Evolutionary conservation across 768 basidiomycete species (phyloP).

Genomic region (Phlebiopsis gigantea): DNA sequence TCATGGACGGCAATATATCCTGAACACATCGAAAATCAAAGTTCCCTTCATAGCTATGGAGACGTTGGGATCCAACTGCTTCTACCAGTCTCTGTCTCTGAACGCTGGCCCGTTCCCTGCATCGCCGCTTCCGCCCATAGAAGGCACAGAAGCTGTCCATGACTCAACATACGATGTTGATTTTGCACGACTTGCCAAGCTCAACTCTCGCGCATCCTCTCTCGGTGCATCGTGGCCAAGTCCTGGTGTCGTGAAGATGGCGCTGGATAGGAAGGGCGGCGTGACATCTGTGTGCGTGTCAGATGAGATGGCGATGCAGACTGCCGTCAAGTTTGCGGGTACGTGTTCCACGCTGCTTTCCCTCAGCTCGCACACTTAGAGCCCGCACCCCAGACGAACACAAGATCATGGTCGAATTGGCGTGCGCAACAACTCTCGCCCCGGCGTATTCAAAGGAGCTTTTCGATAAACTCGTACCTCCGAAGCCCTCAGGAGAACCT

Average conservation of each 20-base stretch:
- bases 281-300: conserved; percentile 57
- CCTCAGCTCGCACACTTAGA: not conserved
- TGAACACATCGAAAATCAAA: no score
- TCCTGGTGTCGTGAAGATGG: conserved; percentile 57
- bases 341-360: conserved; percentile 16
- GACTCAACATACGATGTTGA: conserved; percentile 41
- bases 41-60: conserved; percentile 67
- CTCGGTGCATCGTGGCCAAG: conserved; percentile 67
- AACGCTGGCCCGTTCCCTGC: conserved; percentile 37
- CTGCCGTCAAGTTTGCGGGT: conserved; percentile 56
- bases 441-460: conserved; percentile 57
- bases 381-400: conserved; percentile 49
- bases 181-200: conserved; percentile 49
- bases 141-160: conserved; percentile 36
- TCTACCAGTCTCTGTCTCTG: conserved; percentile 64
- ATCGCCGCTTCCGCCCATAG: conserved; percentile 33
- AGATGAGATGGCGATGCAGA: conserved; percentile 66
- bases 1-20: no score
- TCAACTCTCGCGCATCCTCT: conserved; percentile 65
- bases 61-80: conserved; percentile 69
- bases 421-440: conserved; percentile 65
- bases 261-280: conserved; percentile 51
- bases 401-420: conserved; percentile 68
- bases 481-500: conserved; percentile 21
- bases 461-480: conserved; percentile 47